Percentiles rank a stretch among this genome's conserved stretches.
Evolutionary conservation across 2,329 filamentous ascomycete species (phyloP).

Genomic region (Phaeoacremonium minimum): DNA sequence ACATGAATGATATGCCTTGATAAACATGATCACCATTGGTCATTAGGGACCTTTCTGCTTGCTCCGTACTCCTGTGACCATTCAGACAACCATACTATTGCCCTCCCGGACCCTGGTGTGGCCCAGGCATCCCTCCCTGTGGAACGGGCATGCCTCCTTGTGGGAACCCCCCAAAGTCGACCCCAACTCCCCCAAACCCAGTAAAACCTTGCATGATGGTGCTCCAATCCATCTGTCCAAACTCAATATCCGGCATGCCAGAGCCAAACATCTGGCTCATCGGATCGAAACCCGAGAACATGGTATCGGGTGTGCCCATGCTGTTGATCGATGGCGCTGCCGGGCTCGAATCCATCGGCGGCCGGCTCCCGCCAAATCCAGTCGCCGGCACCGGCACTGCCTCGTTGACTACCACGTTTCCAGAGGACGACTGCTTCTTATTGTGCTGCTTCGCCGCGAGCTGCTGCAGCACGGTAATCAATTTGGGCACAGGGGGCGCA

Average conservation of each 20-base stretch:
- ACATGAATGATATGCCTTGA: too few species aligned
- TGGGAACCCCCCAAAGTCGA: constrained; percentile 3
- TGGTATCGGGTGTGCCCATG: constrained; percentile 8
- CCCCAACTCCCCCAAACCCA: constrained; percentile 1
- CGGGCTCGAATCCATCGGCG: constrained; percentile 4
- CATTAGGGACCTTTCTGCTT: too few species aligned
- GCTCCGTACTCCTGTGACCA: too few species aligned
- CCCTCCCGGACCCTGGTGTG: too few species aligned
- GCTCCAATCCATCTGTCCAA: constrained; percentile 42
- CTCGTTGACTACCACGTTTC: constrained; percentile 4
- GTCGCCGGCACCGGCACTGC: constrained; percentile 6
- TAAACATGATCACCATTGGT: too few species aligned
- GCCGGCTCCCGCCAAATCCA: background rate
- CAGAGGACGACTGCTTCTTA: constrained; percentile 10
- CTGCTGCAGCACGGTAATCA: constrained; percentile 44
- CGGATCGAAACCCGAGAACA: constrained; percentile 17
- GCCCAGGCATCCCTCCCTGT: too few species aligned
- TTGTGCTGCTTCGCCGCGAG: constrained; percentile 23
- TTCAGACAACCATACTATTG: too few species aligned
- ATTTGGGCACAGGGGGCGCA: constrained; percentile 33
- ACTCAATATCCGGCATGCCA: constrained; percentile 18
- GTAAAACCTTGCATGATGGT: constrained; percentile 34
- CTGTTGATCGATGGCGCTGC: constrained; percentile 3
- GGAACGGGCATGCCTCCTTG: constrained; percentile 2
- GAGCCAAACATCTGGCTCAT: constrained; percentile 24